Evolutionary conservation across 2,329 filamentous ascomycete genomes (phyloP).

Genomic region (Aureobasidium sp.): DNA sequence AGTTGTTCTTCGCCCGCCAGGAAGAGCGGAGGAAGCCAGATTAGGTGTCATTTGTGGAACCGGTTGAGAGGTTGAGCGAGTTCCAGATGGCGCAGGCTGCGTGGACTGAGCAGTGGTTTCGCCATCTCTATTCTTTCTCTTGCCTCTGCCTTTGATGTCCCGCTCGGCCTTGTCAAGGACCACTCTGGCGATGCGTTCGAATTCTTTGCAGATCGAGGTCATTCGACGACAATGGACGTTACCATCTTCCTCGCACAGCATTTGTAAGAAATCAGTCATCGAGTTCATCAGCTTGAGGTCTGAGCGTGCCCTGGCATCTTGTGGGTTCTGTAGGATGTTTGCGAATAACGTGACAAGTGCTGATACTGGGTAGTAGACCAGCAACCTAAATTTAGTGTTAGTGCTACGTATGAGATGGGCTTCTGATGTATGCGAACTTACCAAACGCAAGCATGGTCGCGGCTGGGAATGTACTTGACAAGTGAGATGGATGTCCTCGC

Average conservation of each 20-base stretch:
- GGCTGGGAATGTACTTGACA: conserved; percentile 92
- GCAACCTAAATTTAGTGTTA: conserved; percentile 51
- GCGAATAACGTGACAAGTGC: conserved; percentile 91
- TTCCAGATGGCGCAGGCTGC: neutral
- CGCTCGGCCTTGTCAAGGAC: conserved; percentile 89
- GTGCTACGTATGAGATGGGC: neutral
- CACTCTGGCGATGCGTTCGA: conserved; percentile 84
- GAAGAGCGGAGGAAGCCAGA: conserved; percentile 21
- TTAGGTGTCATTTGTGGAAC: conserved; percentile 19
- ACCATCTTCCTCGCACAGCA: conserved; percentile 66
- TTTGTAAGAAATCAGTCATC: conserved; percentile 86
- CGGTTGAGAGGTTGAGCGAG: neutral
- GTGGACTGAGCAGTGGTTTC: conserved; percentile 23
- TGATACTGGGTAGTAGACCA: conserved; percentile 93
- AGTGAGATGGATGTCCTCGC: conserved; percentile 88
- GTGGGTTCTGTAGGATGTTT: conserved; percentile 91
- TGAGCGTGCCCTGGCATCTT: conserved; percentile 78
- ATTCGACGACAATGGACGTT: conserved; percentile 89
- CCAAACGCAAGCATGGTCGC: conserved; percentile 93
- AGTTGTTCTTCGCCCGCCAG: neutral
- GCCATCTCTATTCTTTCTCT: conserved; percentile 67
- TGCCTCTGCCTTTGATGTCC: conserved; percentile 70
- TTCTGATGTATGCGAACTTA: conserved; percentile 39
- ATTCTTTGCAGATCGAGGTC: conserved; percentile 90
- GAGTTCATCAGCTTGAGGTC: conserved; percentile 88